Evolutionary conservation across 805 yeast genomes (phyloP).

Genomic region (Candida arabinofermentans): DNA sequence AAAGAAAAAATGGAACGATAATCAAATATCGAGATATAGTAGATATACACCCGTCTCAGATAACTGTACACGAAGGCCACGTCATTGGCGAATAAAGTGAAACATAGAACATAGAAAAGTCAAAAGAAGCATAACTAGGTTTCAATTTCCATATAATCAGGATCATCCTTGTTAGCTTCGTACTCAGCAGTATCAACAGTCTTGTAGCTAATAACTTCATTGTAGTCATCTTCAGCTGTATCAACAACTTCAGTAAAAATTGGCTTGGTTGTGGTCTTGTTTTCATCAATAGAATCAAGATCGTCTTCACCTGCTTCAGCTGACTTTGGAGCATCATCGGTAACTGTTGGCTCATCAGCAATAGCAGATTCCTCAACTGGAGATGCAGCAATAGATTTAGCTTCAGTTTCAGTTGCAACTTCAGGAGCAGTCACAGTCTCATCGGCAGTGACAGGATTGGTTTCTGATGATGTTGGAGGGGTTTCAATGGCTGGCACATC

Average conservation of each 20-base stretch:
- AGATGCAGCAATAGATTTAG: constrained; percentile 3
- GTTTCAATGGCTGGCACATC: too few relatives aligned
- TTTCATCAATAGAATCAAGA: constrained; percentile 17
- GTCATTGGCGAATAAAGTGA: neutral
- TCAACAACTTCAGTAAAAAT: constrained; percentile 30
- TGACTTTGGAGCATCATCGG: constrained; percentile 5
- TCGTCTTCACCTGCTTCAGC: constrained; percentile 4
- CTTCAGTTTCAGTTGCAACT: constrained; percentile 20
- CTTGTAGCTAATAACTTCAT: constrained; percentile 39
- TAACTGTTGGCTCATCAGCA: constrained; percentile 4
- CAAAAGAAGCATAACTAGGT: neutral
- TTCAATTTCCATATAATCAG: constrained; percentile 42
- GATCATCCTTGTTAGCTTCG: constrained; percentile 41
- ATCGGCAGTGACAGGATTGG: too few relatives aligned
- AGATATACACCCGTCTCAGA: too few relatives aligned
- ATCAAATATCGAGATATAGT: too few relatives aligned
- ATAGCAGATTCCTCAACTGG: constrained; percentile 13
- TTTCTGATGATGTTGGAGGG: too few relatives aligned
- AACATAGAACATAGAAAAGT: neutral
- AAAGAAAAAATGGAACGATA: too few relatives aligned
- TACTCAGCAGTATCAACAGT: constrained; percentile 47
- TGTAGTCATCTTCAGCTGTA: constrained; percentile 20
- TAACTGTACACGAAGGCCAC: too few relatives aligned
- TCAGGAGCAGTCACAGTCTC: neutral
- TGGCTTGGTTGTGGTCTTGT: constrained; percentile 21